Base-by-base conservation (phyloP, 805 yeast genomes). In the Metschnikowia lachancei region DNA sequence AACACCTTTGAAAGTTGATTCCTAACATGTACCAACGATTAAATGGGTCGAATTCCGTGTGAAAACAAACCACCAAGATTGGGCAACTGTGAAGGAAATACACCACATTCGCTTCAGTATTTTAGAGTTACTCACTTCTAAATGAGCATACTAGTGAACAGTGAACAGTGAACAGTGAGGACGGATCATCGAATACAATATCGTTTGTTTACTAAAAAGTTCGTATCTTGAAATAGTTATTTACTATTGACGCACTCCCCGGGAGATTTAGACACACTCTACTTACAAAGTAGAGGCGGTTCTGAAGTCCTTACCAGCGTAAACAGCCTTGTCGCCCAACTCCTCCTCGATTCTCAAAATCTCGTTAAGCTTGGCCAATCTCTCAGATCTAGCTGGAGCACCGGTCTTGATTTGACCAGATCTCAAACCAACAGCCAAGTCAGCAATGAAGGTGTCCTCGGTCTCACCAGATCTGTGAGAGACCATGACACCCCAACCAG, bases 401-500 rank as follows among this genome's bases (percentile, higher is more conserved):
- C 99, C 99, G 62, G 97, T 88, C 91, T 92, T 92, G 77, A 92
- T 87, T 82, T 92, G 98, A 73, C 97, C 99, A 60, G 95, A 65
- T 85, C 97, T 89, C 74, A 92, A 82, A 81, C 98, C 98, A 65
- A 94, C 99, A 66, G 89, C 80, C 71, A 92, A 82, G 77, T 92
- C 98, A 68, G 99, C 98, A 74, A 92, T 92, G 80, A 88, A 85
- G 66, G 95, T 85, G 78, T 94, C 99, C 81, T 94, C 99, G 61
- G 97, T 91, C 83, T 92, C 99, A 80, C 99, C 99, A 64, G 97
- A 91, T 85, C 99, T 90, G 89, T 92, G 99, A 67, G 97, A 91
- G 65, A 94, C 98, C 97, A 92, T 91, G 70, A 91, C 97, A 82
- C 97, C 97, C 99, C 99, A 92, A 69, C 89, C 89, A 57, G 97